These are phyloP conservation scores for Clathrus columnatus DNA, from an alignment of 768 basidiomycete genomes.

Conservation along the genomic window DNA sequence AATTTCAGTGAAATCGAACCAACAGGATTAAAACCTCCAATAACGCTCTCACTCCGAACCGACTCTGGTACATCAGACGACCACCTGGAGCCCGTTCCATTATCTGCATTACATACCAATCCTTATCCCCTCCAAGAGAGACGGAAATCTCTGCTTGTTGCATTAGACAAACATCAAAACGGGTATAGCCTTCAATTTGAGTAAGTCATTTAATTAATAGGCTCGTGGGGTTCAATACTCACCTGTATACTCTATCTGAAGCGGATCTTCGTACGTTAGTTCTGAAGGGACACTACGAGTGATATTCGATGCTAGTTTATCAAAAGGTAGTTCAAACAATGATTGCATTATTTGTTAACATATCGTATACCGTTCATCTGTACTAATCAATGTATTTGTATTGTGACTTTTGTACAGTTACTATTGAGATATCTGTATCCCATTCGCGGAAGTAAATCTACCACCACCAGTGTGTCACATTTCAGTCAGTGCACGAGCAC, in stretches of 20 bases:
- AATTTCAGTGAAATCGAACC: background rate
- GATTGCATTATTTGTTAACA: conserved; percentile 9
- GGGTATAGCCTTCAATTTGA: conserved; percentile 9
- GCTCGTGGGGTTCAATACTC: background rate
- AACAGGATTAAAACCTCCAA: background rate
- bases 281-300: background rate
- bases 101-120: conserved; percentile 1
- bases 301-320: background rate
- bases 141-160: background rate
- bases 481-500: too few relatives aligned
- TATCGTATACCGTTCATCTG: too few relatives aligned
- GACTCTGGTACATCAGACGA: background rate
- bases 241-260: background rate
- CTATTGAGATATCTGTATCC: too few relatives aligned
- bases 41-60: background rate
- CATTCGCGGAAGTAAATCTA: too few relatives aligned
- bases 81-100: background rate
- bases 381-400: too few relatives aligned
- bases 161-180: background rate
- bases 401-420: too few relatives aligned
- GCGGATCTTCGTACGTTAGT: conserved; percentile 6
- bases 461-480: too few relatives aligned
- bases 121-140: background rate
- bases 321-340: background rate
- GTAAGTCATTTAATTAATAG: background rate